phyloP scores from a whole-genome alignment of 129 eudicot genomes.

The Pulicaria dysenterica region DNA sequence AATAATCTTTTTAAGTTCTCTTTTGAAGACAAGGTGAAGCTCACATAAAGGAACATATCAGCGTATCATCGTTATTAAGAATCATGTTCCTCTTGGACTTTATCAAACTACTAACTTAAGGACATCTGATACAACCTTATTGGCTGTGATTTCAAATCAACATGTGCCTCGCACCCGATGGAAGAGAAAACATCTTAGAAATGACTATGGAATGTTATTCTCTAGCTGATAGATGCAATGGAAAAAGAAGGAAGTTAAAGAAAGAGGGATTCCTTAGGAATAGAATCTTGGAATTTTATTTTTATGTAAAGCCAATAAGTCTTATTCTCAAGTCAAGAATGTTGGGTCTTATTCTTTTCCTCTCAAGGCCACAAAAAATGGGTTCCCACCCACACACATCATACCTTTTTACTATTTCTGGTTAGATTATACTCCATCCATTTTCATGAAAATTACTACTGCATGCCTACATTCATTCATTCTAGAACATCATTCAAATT shows the following conservation, averaged over 20 bases:
- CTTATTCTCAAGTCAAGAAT: slow-evolving; percentile 61
- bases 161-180: slow-evolving; percentile 38
- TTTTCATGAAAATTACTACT: slow-evolving; percentile 19
- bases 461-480: slow-evolving; percentile 11
- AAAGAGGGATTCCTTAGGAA: slow-evolving; percentile 45
- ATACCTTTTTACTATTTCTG: slow-evolving; percentile 41
- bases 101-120: slow-evolving; percentile 27
- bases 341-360: slow-evolving; percentile 57
- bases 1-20: slow-evolving; percentile 27
- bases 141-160: slow-evolving; percentile 31
- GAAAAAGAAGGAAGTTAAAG: slow-evolving; percentile 33
- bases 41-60: slow-evolving; percentile 43
- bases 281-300: slow-evolving; percentile 74
- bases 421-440: slow-evolving; percentile 39
- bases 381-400: slow-evolving; percentile 57
- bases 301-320: slow-evolving; percentile 57
- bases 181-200: slow-evolving; percentile 46
- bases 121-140: slow-evolving; percentile 27
- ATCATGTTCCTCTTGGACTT: slow-evolving; percentile 44
- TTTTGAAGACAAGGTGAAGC: slow-evolving; percentile 42
- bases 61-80: slow-evolving; percentile 35
- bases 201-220: slow-evolving; percentile 75
- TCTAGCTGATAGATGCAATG: slow-evolving; percentile 33
- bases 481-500: slow-evolving; percentile 18
- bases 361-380: slow-evolving; percentile 78